Conservation (phyloP, 768 basidiomycete species). For the Amanita pseudoporphyria region DNA sequence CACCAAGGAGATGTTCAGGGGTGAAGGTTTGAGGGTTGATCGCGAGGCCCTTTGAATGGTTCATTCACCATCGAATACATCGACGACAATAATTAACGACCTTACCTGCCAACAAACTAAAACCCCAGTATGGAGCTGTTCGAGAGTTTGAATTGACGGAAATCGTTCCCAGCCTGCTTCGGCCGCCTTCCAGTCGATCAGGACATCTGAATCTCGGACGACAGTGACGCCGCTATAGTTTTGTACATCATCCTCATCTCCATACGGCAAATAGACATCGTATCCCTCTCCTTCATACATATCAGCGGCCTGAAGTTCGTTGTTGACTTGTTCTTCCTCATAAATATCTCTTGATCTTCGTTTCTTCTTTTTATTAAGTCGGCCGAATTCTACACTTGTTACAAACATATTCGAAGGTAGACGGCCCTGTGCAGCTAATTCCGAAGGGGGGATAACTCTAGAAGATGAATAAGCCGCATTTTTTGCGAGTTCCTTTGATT, state of each 20-base stretch:
- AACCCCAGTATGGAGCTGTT: not conserved
- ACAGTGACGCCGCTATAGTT: not conserved
- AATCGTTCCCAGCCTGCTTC: not conserved
- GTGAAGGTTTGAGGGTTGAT: conserved; percentile 8
- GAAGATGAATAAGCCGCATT: not conserved
- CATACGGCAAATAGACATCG: not conserved
- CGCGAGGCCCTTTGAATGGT: conserved; percentile 2
- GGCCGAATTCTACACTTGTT: conserved; percentile 6
- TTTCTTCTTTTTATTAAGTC: not conserved
- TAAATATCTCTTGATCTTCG: not conserved
- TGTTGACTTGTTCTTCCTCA: not conserved
- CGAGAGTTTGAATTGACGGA: not conserved
- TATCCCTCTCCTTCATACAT: not conserved
- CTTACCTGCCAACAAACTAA: conserved; percentile 4
- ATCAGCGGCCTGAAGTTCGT: not conserved
- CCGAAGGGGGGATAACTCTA: conserved; percentile 2
- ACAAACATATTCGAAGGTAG: conserved; percentile 6
- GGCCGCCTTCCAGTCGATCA: not conserved
- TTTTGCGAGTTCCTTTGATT: not conserved
- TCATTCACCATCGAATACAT: not conserved
- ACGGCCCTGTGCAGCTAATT: not conserved
- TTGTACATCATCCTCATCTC: not conserved
- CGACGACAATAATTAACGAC: not conserved
- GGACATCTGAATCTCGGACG: not conserved
- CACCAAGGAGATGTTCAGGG: conserved; percentile 1